Evolutionary conservation across 129 eudicot genomes (phyloP).

Genomic region (Lactuca saligna): DNA sequence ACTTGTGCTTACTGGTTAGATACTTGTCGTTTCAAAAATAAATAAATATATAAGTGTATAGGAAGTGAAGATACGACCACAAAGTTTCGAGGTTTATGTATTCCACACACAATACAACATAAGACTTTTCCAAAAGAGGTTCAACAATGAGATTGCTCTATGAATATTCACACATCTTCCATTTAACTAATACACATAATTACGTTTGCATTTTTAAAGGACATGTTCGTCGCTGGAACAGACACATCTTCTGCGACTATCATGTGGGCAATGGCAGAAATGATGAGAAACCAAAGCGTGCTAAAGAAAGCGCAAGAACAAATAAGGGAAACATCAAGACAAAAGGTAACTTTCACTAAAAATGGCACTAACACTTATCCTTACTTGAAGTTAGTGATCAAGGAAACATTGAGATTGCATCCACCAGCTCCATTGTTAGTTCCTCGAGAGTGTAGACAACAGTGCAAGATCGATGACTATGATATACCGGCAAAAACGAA

Average conservation of each 20-base stretch:
- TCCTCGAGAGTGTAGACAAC: constrained; percentile 22
- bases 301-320: constrained; percentile 19
- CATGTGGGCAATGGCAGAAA: constrained; percentile 16
- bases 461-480: constrained; percentile 13
- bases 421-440: constrained; percentile 22
- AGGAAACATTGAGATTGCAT: constrained; percentile 7
- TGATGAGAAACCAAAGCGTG: constrained; percentile 20
- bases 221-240: constrained; percentile 23
- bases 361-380: neutral
- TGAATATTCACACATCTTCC: too few species aligned
- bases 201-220: neutral
- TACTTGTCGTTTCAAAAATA: too few species aligned
- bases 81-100: too few species aligned
- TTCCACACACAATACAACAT: too few species aligned
- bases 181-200: too few species aligned
- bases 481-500: constrained; percentile 15
- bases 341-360: neutral
- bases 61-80: too few species aligned
- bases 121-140: too few species aligned
- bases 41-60: too few species aligned
- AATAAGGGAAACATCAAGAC: constrained; percentile 8
- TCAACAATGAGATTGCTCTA: too few species aligned
- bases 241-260: constrained; percentile 11
- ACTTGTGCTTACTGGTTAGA: too few species aligned
- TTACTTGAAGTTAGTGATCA: constrained; percentile 16